These are phyloP conservation scores for Colletotrichum zoysiae DNA, from an alignment of 2,329 filamentous ascomycete species.

Conservation along the genomic window DNA sequence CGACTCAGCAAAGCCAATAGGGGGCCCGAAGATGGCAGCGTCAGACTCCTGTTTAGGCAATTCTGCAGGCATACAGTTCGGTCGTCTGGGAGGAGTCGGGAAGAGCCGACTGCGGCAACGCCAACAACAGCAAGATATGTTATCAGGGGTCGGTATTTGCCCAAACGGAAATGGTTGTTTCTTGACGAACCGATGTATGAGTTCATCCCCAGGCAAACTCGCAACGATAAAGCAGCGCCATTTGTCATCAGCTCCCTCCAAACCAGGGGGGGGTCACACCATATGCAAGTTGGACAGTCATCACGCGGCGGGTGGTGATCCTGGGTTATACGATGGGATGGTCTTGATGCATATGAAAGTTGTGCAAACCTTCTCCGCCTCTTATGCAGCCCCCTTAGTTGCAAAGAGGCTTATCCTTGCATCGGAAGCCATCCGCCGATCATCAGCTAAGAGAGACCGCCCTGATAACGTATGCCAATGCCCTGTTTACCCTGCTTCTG, in stretches of 20 bases:
- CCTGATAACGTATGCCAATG: too few species aligned
- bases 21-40: conserved; percentile 4
- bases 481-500: neutral
- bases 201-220: neutral
- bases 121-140: neutral
- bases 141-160: neutral
- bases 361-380: conserved; percentile 2
- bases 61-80: neutral
- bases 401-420: conserved; percentile 10
- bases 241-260: conserved; percentile 24
- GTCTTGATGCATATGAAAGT: conserved; percentile 27
- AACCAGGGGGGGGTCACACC: neutral
- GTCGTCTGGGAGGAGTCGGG: conserved; percentile 6
- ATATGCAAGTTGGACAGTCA: conserved; percentile 8
- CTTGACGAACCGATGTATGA: neutral
- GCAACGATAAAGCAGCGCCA: conserved; percentile 9
- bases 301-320: conserved; percentile 20
- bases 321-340: conserved; percentile 1
- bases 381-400: neutral
- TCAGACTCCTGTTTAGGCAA: conserved; percentile 3
- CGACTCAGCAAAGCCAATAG: conserved; percentile 1
- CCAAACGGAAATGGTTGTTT: neutral
- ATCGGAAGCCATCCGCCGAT: neutral
- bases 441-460: too few species aligned
- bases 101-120: neutral